Evolutionary conservation across 441 rosid genomes (phyloP).

Genomic region (Pelargonium fulgidum): DNA sequence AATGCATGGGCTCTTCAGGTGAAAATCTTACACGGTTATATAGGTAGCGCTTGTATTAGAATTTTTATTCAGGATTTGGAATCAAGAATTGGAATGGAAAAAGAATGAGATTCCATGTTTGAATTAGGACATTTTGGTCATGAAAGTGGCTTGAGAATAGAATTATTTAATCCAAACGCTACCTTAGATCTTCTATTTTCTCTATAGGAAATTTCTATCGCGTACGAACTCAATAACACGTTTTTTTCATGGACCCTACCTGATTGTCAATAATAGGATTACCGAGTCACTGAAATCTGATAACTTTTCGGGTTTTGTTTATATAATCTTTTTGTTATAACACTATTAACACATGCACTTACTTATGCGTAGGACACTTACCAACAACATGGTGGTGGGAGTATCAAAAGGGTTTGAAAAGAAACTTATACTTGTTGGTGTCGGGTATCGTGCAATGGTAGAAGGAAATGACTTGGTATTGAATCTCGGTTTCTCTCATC

Average conservation of each 20-base stretch:
- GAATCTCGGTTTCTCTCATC: constrained; percentile 85
- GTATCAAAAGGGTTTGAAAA: constrained; percentile 94
- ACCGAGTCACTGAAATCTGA: no score
- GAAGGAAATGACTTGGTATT: constrained; percentile 77
- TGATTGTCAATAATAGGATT: no score
- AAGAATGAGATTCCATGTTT: no score
- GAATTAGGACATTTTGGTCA: no score
- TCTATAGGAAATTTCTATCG: no score
- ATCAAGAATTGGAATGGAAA: no score
- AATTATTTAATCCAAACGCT: no score
- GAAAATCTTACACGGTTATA: constrained; percentile 16
- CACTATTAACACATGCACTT: neutral
- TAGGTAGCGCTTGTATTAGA: neutral
- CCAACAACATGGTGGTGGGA: constrained; percentile 89
- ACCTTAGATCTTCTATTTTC: no score
- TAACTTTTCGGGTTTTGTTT: no score
- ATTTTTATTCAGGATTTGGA: neutral
- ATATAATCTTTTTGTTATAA: neutral
- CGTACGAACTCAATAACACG: no score
- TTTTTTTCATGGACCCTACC: no score
- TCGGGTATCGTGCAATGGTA: constrained; percentile 70
- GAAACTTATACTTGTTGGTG: constrained; percentile 69
- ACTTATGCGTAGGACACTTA: constrained; percentile 55
- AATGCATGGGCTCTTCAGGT: constrained; percentile 99
- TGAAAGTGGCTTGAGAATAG: no score